A percentile compares a stretch with the other conserved stretches of the same genome.
phyloP scores from a whole-genome alignment of 1,284 basidiomycete species.

The Spongiforma sp. region DNA sequence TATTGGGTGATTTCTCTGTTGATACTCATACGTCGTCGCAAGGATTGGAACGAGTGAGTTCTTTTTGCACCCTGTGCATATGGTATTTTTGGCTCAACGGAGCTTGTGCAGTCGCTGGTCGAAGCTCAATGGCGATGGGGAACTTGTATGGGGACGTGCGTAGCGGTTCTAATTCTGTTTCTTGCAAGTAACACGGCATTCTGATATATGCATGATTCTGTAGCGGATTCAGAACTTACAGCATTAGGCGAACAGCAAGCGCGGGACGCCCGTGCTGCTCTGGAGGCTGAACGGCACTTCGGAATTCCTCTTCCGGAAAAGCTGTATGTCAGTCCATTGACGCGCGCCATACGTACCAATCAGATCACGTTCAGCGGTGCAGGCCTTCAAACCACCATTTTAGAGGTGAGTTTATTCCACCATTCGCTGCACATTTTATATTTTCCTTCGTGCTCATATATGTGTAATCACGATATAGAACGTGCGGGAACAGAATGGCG shows the following conservation, averaged over 20 bases:
- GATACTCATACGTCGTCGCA: background rate
- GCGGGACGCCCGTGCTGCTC: background rate
- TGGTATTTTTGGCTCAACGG: background rate
- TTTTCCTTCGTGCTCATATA: background rate
- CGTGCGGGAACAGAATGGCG: background rate
- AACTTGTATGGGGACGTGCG: conserved; percentile 15
- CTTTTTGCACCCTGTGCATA: background rate
- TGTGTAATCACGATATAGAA: too few species aligned
- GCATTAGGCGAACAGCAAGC: conserved; percentile 2
- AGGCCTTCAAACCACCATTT: conserved; percentile 1
- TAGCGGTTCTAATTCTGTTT: background rate
- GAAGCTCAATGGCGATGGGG: conserved; percentile 7
- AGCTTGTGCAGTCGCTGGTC: conserved; percentile 11
- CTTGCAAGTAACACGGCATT: background rate
- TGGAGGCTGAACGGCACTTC: background rate
- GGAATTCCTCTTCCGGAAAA: conserved; percentile 56
- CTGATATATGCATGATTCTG: background rate
- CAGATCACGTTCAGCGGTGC: conserved; percentile 61
- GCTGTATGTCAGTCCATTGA: conserved; percentile 52
- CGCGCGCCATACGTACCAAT: conserved; percentile 71
- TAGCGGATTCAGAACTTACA: conserved; percentile 13
- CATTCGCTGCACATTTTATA: background rate
- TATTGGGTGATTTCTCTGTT: too few species aligned
- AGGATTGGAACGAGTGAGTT: conserved; percentile 15
- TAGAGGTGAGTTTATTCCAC: conserved; percentile 2